Conservation (phyloP, 805 yeast species). For the Hemisphaericaspora nanyangensis region DNA sequence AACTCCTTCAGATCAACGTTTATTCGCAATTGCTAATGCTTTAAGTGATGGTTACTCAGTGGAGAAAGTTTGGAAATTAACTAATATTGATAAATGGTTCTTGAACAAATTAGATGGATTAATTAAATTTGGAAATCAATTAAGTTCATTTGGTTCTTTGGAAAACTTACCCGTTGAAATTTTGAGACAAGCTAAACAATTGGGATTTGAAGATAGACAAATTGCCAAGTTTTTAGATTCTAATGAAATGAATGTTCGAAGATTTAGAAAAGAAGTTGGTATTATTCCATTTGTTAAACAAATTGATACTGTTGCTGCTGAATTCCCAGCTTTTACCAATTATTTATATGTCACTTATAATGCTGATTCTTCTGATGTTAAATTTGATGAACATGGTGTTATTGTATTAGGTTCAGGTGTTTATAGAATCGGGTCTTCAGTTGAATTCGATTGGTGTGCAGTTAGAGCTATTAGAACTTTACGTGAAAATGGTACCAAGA, state of each 20-base stretch:
- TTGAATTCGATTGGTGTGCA: conserved; percentile 99
- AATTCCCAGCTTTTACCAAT: conserved; percentile 95
- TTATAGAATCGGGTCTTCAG: conserved; percentile 97
- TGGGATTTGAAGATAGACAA: conserved; percentile 96
- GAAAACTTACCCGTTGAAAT: conserved; percentile 60
- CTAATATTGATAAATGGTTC: conserved; percentile 96
- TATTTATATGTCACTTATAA: conserved; percentile 93
- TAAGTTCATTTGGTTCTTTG: conserved; percentile 52
- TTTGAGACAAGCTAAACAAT: conserved; percentile 85
- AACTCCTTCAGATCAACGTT: conserved; percentile 96
- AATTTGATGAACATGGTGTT: conserved; percentile 88
- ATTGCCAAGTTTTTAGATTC: conserved; percentile 84
- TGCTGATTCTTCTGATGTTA: conserved; percentile 81
- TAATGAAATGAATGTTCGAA: conserved; percentile 89
- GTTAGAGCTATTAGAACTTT: conserved; percentile 94
- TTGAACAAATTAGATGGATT: conserved; percentile 77
- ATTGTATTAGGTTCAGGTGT: conserved; percentile 98
- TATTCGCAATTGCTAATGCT: conserved; percentile 96
- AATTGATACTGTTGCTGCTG: conserved; percentile 98
- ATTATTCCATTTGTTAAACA: conserved; percentile 91
- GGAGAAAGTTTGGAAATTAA: conserved; percentile 85
- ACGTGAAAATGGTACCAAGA: conserved; percentile 80
- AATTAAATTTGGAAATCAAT: conserved; percentile 60
- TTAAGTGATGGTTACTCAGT: conserved; percentile 84
- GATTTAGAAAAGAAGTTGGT: conserved; percentile 81